Conservation (phyloP, 1,139 yeast species). For the Trichomonascaceae sp. region DNA sequence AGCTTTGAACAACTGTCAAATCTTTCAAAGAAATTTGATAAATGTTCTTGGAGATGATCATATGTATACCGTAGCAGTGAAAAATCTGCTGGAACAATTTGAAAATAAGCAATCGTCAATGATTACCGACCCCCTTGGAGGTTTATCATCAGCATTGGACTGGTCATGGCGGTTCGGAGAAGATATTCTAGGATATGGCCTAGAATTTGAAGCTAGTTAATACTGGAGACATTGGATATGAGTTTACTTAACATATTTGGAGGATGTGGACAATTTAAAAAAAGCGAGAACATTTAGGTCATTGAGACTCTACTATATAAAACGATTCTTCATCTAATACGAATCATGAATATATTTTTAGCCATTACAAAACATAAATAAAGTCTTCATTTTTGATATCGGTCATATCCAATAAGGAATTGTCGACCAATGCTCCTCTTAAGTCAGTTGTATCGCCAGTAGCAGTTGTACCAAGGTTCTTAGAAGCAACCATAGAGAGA, state of each 20-base stretch:
- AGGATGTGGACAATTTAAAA: too few relatives aligned
- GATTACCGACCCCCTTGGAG: neutral
- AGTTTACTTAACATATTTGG: too few relatives aligned
- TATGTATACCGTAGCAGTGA: conserved; percentile 4
- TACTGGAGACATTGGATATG: too few relatives aligned
- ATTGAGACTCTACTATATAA: too few relatives aligned
- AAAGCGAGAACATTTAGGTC: neutral
- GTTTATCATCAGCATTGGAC: neutral
- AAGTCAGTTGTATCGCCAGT: neutral
- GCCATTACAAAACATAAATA: conserved; percentile 5
- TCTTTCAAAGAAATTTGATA: neutral
- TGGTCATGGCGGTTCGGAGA: neutral
- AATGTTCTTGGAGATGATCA: conserved; percentile 3
- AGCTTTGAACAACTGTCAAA: conserved; percentile 1
- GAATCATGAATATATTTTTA: neutral
- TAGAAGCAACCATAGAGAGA: conserved; percentile 11
- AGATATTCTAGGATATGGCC: neutral
- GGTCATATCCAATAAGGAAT: conserved; percentile 10
- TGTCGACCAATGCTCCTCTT: conserved; percentile 4
- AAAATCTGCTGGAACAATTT: conserved; percentile 1
- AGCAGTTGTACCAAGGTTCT: neutral
- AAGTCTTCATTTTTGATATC: conserved; percentile 11
- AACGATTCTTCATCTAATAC: neutral
- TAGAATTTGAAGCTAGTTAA: neutral
- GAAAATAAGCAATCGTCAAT: neutral